Conservation (phyloP, 192 early-diverging fungal species). For the Jimgerdemannia lactiflua region DNA sequence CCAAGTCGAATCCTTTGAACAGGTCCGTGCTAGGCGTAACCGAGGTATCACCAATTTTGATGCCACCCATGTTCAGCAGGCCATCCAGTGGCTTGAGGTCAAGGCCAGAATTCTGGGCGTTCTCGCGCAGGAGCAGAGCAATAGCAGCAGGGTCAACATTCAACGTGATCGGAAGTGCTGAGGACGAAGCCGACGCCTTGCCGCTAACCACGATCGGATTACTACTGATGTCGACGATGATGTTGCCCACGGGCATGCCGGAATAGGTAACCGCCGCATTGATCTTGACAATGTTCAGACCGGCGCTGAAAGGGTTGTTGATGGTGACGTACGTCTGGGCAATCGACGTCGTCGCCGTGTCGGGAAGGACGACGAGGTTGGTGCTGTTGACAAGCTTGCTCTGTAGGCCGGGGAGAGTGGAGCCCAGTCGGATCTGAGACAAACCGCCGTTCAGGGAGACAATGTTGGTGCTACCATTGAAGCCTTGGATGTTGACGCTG, state of each 20-base stretch:
- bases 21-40: constrained; percentile 15
- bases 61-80: constrained; percentile 39
- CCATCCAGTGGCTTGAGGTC: constrained; percentile 34
- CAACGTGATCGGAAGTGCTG: constrained; percentile 36
- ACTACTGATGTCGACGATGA: constrained; percentile 40
- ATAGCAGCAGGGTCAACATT: constrained; percentile 49
- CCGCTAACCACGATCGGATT: constrained; percentile 39
- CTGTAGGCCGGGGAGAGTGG: constrained; percentile 46
- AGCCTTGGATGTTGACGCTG: constrained; percentile 39
- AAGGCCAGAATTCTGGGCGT: constrained; percentile 39
- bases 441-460: constrained; percentile 45
- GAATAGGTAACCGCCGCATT: constrained; percentile 39
- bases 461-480: constrained; percentile 38
- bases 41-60: constrained; percentile 29
- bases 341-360: constrained; percentile 37
- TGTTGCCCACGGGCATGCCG: constrained; percentile 38
- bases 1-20: constrained; percentile 47
- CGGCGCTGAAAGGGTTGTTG: constrained; percentile 51
- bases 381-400: constrained; percentile 38
- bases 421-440: constrained; percentile 28
- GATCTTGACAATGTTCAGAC: constrained; percentile 44
- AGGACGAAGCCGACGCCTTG: constrained; percentile 29
- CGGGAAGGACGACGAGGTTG: constrained; percentile 34
- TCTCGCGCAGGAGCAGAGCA: constrained; percentile 40
- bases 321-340: constrained; percentile 45